Evolutionary conservation across 2,329 filamentous ascomycete species (phyloP).

Genomic region (Dendryphion nanum): DNA sequence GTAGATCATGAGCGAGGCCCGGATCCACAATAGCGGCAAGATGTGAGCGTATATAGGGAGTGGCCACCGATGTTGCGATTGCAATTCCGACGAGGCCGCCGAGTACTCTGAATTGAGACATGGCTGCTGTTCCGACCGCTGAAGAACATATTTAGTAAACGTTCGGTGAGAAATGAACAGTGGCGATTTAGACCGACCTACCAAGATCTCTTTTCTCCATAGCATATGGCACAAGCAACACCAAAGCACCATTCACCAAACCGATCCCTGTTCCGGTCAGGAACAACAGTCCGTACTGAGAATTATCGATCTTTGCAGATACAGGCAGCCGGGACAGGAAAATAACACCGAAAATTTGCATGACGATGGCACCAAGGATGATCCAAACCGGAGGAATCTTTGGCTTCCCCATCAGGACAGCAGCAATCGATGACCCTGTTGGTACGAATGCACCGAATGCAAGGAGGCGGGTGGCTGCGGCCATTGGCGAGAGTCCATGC

Average conservation of each 20-base stretch:
- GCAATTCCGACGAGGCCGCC: conserved; percentile 9
- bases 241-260: conserved; percentile 4
- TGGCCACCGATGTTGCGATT: conserved; percentile 5
- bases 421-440: conserved; percentile 8
- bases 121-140: conserved; percentile 7
- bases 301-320: neutral
- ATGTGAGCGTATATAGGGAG: neutral
- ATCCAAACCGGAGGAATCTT: conserved; percentile 7
- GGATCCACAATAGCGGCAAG: neutral
- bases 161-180: neutral
- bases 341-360: conserved; percentile 9
- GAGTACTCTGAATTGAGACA: conserved; percentile 9
- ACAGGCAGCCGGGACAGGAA: conserved; percentile 4
- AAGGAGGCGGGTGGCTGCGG: conserved; percentile 10
- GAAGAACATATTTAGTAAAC: neutral
- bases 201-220: conserved; percentile 15
- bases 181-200: conserved; percentile 1
- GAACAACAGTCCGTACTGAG: conserved; percentile 14
- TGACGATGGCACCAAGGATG: conserved; percentile 4
- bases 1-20: neutral
- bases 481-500: conserved; percentile 8
- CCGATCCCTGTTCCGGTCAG: conserved; percentile 13
- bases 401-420: conserved; percentile 5
- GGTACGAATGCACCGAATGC: conserved; percentile 12
- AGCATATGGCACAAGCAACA: conserved; percentile 8